These are phyloP conservation scores for Rosa chinensis DNA, from an alignment of 306 rosid species.

Conservation along the genomic window DNA sequence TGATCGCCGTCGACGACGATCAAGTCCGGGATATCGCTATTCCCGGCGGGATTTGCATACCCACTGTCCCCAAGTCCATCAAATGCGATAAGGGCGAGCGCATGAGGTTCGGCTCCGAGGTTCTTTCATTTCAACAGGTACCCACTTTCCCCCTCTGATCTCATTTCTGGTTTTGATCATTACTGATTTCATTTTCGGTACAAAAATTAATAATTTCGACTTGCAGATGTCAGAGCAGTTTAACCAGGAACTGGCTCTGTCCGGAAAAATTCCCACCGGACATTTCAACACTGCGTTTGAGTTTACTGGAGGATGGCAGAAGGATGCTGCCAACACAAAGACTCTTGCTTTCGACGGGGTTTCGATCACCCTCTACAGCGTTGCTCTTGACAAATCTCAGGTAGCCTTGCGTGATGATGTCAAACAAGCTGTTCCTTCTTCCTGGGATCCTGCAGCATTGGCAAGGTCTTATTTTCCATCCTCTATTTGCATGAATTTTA, in stretches of 20 bases:
- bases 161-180: background rate
- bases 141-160: too few relatives aligned
- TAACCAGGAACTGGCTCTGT: constrained; percentile 70
- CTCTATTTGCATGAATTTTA: background rate
- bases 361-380: constrained; percentile 57
- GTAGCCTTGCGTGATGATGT: constrained; percentile 56
- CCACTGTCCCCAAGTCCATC: constrained; percentile 71
- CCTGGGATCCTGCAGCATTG: constrained; percentile 86
- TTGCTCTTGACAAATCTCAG: constrained; percentile 73
- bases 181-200: background rate
- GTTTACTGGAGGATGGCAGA: constrained; percentile 73
- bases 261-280: constrained; percentile 84
- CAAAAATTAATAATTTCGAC: background rate
- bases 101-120: constrained; percentile 67
- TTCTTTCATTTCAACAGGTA: constrained; percentile 84
- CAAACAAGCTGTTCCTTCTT: constrained; percentile 73
- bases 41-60: constrained; percentile 59
- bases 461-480: constrained; percentile 46
- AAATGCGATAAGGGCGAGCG: constrained; percentile 90
- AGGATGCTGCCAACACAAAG: constrained; percentile 82
- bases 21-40: constrained; percentile 45
- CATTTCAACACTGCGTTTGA: constrained; percentile 79
- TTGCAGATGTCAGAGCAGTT: constrained; percentile 84
- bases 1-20: constrained; percentile 47
- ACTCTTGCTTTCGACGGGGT: constrained; percentile 78